phyloP scores from a whole-genome alignment of 345 rosid genomes.

The Psidium guajava region DNA sequence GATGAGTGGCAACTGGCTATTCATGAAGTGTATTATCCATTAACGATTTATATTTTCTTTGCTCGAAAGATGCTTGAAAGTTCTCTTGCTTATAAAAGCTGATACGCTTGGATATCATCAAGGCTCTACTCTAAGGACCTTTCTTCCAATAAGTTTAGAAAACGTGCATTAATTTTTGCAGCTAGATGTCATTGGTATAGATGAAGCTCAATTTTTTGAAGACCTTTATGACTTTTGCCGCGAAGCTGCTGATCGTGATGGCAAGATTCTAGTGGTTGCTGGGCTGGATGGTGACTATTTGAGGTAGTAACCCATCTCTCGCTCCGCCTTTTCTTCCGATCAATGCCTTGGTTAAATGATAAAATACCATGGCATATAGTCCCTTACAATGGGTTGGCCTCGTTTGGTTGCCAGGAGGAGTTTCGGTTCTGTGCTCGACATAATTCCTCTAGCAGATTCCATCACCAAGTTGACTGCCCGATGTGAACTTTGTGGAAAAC shows the following conservation, averaged over 20 bases:
- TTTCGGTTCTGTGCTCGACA: conserved; percentile 71
- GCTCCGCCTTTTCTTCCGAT: not conserved
- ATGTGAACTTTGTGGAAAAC: conserved; percentile 73
- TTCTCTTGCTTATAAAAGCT: not conserved
- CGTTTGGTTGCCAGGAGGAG: conserved; percentile 32
- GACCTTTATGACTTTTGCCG: conserved; percentile 81
- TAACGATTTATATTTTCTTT: not conserved
- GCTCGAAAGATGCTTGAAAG: not conserved
- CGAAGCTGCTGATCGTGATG: conserved; percentile 76
- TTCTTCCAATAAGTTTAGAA: not conserved
- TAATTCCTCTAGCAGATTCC: conserved; percentile 74
- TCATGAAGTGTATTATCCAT: not conserved
- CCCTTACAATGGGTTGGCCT: not conserved
- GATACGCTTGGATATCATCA: not conserved
- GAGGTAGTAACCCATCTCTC: conserved; percentile 24
- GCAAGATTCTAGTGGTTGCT: conserved; percentile 75
- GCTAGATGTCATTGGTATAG: conserved; percentile 93
- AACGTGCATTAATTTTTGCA: conserved; percentile 6
- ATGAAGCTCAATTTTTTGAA: conserved; percentile 83
- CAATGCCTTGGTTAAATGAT: not conserved
- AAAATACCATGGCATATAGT: not conserved
- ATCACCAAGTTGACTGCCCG: conserved; percentile 68
- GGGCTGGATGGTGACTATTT: conserved; percentile 86
- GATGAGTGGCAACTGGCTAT: not conserved
- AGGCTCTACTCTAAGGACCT: not conserved